A percentile compares a stretch with the other conserved stretches of the same genome.
phyloP scores from a whole-genome alignment of 352 stramenopile species.

The Hyaloperonospora arabidopsidis region DNA sequence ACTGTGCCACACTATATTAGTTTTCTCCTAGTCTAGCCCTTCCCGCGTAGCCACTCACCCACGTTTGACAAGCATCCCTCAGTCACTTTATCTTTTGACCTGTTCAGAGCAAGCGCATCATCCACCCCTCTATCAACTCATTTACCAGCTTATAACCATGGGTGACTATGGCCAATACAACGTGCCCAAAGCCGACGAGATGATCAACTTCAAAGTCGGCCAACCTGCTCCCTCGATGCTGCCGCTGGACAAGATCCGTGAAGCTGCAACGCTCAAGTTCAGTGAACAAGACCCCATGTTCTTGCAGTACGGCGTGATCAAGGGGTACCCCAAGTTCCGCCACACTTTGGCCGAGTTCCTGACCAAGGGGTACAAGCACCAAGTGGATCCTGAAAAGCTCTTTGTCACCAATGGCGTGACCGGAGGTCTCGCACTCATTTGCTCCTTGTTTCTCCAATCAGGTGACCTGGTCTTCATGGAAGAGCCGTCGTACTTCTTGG shows the following conservation, averaged over 20 bases:
- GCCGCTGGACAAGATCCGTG: slow-evolving; percentile 81
- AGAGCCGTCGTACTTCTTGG: slow-evolving; percentile 91
- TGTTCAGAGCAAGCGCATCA: not conserved
- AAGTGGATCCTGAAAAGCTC: slow-evolving; percentile 75
- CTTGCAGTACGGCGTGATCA: slow-evolving; percentile 85
- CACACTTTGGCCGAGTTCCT: slow-evolving; percentile 69
- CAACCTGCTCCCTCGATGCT: slow-evolving; percentile 77
- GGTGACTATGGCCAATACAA: slow-evolving; percentile 83
- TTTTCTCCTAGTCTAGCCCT: not conserved
- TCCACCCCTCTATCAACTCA: too few relatives aligned
- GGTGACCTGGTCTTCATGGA: slow-evolving; percentile 91
- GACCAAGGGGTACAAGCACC: slow-evolving; percentile 63
- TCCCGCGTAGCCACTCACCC: not conserved
- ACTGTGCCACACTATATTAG: not conserved
- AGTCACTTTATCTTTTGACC: not conserved
- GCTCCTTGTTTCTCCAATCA: slow-evolving; percentile 75
- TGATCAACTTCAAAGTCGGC: slow-evolving; percentile 89
- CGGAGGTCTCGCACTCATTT: slow-evolving; percentile 87
- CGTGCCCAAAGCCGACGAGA: slow-evolving; percentile 63
- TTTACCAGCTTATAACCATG: slow-evolving; percentile 27
- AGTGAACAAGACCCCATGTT: slow-evolving; percentile 78
- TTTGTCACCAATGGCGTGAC: slow-evolving; percentile 92
- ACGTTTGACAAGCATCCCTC: not conserved
- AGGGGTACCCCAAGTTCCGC: slow-evolving; percentile 84
- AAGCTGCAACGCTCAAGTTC: slow-evolving; percentile 75